Evolutionary conservation across 2,329 filamentous ascomycete species (phyloP), one percentile per base, ranked within the genome.

Genomic region (Epichloe sibirici): DNA sequence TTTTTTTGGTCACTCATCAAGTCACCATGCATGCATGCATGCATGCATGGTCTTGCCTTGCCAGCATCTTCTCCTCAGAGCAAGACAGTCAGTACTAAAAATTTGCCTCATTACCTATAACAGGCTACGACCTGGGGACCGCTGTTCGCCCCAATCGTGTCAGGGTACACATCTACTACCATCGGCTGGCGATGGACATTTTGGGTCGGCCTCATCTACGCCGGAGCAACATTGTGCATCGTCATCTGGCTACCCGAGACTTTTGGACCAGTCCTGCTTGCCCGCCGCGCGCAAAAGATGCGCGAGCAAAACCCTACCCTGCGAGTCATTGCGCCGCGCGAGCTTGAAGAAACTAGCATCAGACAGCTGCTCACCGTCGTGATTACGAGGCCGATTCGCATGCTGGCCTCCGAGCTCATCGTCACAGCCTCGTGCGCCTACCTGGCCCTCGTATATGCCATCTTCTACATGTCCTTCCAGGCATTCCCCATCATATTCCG

Each of bases 391-490:
- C 87, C 88, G 0, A 65, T 90, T 4, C 75, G 83, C 31, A 91
- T 91, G 87, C 71, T 85, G 31, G 43, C 77, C 49, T 82, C 77
- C 43, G 88, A 93, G 62, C 82, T 84, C 47, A 85, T 91, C 47
- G 85, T 91, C 7, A 72, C 82, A 17, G 83, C 81, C 48, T 80
- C 78, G 0, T 88, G 82, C 64, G 63, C 79, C 61, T 90, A 89
- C 65, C 72, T 90, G 9, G 81, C 86, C 34, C 72, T 90, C 34
- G 75, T 82, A 35, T 91, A 89, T 62, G 76, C 72, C 49, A 77
- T 79, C 57, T 78, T 79, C 61, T 79, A 79, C 72, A 86, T 91
- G 68, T 88, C 81, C 62, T 88, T 91, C 59, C 81, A 88, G 64
- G 83, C 85, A 1, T 90, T 84, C 63, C 82, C 82, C 2, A 73